Evolutionary conservation across 2,329 filamentous ascomycete genomes (phyloP), one percentile per base, ranked within the genome.

Genomic region (Lasiodiplodia sp.): DNA sequence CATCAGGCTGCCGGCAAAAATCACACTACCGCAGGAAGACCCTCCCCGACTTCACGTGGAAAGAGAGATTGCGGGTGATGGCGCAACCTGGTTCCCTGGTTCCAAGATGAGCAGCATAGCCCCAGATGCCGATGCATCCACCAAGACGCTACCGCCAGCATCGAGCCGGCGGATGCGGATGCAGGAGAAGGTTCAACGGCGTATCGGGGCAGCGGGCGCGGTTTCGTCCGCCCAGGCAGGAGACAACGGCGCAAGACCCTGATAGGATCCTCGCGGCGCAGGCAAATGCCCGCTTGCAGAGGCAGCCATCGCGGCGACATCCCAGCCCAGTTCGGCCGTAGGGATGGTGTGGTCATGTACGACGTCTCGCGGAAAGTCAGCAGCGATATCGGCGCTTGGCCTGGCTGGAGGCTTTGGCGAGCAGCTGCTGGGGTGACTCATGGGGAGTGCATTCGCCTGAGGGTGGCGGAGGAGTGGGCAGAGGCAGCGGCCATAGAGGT

Each of bases 351-450:
- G 25, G 58, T 51, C 16, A 10, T 40, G 38, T 18, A 37, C 58
- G 58, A 16, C n/a, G 21, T 21, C 58, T 11, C 12, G 37, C 64
- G 60, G 75, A 71, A 37, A 5, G 31, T 34, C 18, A 38, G 28
- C 28, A 37, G 77, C 78, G 78, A 79, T 74, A 78, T 79, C 77
- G 78, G 78, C 76, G 73, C 10, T 21, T 18, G 65, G 68, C 40
- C 69, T 53, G 69, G 58, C 64, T 62, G 69, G 49, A 38, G 63
- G 57, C 37, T 38, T 58, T 40, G 72, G 71, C 68, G 68, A 69
- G 70, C 72, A 72, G 72, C 69, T 72, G 73, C 75, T 73, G 74
- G 77, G 76, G 75, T 79, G 77, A 79, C 77, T 76, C 75, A 77
- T 76, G 70, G 72, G 75, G 75, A 75, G 57, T 63, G 70, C 63